Evolutionary conservation across 2,329 filamentous ascomycete species (phyloP).

Genomic region (Alternaria atra): DNA sequence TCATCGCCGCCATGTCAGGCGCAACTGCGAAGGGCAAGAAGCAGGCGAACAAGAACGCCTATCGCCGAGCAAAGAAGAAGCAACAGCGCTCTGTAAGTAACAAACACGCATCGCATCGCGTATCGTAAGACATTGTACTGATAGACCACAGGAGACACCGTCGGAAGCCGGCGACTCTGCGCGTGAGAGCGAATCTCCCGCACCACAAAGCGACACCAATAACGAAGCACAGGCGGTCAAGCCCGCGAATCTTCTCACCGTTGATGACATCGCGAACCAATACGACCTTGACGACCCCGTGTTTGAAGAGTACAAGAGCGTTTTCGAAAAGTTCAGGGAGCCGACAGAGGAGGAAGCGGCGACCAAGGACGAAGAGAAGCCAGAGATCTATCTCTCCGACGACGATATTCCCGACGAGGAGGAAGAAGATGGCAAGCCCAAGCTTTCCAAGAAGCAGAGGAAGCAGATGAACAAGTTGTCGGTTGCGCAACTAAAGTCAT

Average conservation of each 20-base stretch:
- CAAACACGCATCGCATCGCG: neutral
- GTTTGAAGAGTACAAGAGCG: conserved; percentile 82
- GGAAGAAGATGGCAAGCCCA: conserved; percentile 74
- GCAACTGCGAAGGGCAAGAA: conserved; percentile 43
- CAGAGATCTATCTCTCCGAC: conserved; percentile 83
- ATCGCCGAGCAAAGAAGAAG: conserved; percentile 93
- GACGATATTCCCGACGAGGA: conserved; percentile 87
- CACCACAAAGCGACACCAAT: conserved; percentile 44
- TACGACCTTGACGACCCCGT: conserved; percentile 76
- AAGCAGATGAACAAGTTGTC: conserved; percentile 93
- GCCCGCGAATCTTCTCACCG: conserved; percentile 53
- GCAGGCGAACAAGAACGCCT: conserved; percentile 93
- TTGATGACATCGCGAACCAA: conserved; percentile 54
- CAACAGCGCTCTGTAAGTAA: conserved; percentile 73
- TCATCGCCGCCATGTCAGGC: conserved; percentile 37
- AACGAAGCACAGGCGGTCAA: conserved; percentile 54
- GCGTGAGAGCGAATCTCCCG: conserved; percentile 51
- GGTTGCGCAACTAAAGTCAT: conserved; percentile 91
- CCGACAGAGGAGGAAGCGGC: conserved; percentile 68
- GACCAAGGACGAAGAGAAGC: conserved; percentile 69
- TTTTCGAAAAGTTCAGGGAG: conserved; percentile 77
- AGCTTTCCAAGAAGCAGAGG: conserved; percentile 91
- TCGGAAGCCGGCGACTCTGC: conserved; percentile 45
- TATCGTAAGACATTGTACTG: conserved; percentile 17
- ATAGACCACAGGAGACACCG: conserved; percentile 46